Evolutionary conservation across 192 early-diverging fungal species (phyloP).

Genomic region (Gonapodya sp.): DNA sequence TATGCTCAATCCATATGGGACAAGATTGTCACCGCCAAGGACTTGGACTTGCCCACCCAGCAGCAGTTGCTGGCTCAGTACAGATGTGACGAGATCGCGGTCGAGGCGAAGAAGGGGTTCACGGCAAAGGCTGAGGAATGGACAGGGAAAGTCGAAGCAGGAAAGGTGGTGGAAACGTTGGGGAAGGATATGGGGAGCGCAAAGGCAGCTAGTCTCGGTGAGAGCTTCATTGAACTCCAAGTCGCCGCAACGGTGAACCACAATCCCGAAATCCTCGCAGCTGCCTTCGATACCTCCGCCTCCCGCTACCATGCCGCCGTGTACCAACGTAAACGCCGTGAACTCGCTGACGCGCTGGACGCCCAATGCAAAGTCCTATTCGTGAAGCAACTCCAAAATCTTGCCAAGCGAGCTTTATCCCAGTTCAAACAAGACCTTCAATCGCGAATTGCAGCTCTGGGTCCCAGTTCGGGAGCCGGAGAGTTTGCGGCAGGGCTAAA

Average conservation of each 20-base stretch:
- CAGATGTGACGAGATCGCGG: slow-evolving; percentile 94
- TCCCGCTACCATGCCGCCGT: slow-evolving; percentile 81
- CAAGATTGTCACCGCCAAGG: slow-evolving; percentile 87
- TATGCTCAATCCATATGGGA: slow-evolving; percentile 94
- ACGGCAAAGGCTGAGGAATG: slow-evolving; percentile 62
- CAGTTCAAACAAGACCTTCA: too few species aligned
- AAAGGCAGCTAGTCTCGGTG: slow-evolving; percentile 33
- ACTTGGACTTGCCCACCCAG: slow-evolving; percentile 95
- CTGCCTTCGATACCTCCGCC: slow-evolving; percentile 78
- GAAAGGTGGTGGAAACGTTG: slow-evolving; percentile 64
- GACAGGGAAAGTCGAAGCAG: too few species aligned
- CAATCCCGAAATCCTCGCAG: slow-evolving; percentile 17
- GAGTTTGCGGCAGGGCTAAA: too few species aligned
- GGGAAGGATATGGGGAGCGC: slow-evolving; percentile 54
- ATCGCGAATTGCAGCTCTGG: too few species aligned
- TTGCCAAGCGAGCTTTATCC: slow-evolving; percentile 60
- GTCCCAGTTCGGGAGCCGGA: too few species aligned
- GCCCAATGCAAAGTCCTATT: slow-evolving; percentile 67
- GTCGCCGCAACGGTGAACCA: neutral
- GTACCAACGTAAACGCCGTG: slow-evolving; percentile 75
- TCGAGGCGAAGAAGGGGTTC: slow-evolving; percentile 46
- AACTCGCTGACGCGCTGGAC: slow-evolving; percentile 69
- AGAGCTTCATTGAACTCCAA: too few species aligned
- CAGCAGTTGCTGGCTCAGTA: slow-evolving; percentile 96
- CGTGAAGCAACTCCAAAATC: slow-evolving; percentile 79